phyloP scores from a whole-genome alignment of 768 basidiomycete species.

The Hypholoma sublateritium region DNA sequence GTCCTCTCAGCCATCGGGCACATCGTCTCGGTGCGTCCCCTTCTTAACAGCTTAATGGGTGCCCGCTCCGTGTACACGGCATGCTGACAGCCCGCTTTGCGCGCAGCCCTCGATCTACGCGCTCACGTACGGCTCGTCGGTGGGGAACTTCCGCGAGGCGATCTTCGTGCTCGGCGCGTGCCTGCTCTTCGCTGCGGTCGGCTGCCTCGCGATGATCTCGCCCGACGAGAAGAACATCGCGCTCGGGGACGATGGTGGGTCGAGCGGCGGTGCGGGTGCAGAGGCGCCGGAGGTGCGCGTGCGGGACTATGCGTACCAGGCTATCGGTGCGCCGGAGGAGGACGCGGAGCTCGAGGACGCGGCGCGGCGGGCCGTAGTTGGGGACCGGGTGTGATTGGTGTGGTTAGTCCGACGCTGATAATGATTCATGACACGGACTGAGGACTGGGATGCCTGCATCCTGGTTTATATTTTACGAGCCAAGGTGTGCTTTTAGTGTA shows the following conservation, averaged over 20 bases:
- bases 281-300: conserved; percentile 5
- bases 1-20: conserved; percentile 66
- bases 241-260: not conserved
- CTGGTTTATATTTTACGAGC: not conserved
- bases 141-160: conserved; percentile 63
- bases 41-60: not conserved
- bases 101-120: conserved; percentile 69
- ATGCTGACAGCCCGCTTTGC: not conserved
- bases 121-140: conserved; percentile 61
- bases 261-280: conserved; percentile 5
- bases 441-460: not conserved
- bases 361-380: not conserved
- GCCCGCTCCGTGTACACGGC: not conserved
- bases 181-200: conserved; percentile 52
- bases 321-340: conserved; percentile 2
- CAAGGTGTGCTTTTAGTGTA: too few species aligned
- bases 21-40: conserved; percentile 49
- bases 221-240: conserved; percentile 25
- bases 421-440: not conserved
- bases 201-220: conserved; percentile 40
- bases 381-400: not conserved
- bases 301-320: conserved; percentile 14
- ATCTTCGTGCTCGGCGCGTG: conserved; percentile 62
- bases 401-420: not conserved
- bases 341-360: conserved; percentile 2